These are phyloP conservation scores for Hemileccinum rubropunctum DNA, from an alignment of 768 basidiomycete species.

Conservation along the genomic window DNA sequence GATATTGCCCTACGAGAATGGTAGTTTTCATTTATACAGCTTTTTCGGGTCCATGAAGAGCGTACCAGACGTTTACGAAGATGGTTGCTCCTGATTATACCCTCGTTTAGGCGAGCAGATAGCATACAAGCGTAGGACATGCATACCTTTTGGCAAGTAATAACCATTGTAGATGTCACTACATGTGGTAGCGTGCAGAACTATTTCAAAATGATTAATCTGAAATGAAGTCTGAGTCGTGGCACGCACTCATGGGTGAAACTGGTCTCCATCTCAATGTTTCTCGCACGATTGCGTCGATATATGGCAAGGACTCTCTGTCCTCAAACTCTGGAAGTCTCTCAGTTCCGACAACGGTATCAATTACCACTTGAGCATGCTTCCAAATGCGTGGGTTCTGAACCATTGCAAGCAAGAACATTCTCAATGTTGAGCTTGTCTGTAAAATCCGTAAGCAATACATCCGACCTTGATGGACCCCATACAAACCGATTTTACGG, in stretches of 20 bases:
- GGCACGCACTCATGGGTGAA: no score
- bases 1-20: no score
- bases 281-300: no score
- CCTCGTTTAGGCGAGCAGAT: not conserved
- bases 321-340: not conserved
- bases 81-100: constrained; percentile 3
- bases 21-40: no score
- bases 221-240: no score
- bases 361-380: constrained; percentile 11
- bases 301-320: no score
- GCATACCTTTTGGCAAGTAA: constrained; percentile 47
- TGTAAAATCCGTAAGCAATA: not conserved
- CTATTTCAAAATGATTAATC: constrained; percentile 1
- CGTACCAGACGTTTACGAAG: constrained; percentile 8
- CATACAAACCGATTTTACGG: no score
- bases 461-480: not conserved
- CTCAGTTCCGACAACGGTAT: constrained; percentile 2
- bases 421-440: not conserved
- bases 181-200: constrained; percentile 27
- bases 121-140: not conserved
- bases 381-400: constrained; percentile 12
- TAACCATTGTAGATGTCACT: constrained; percentile 43
- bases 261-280: no score
- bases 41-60: no score
- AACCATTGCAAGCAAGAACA: constrained; percentile 11